Base-by-base conservation (phyloP, 1,284 basidiomycete genomes). In the Papiliotrema nemorosa region DNA sequence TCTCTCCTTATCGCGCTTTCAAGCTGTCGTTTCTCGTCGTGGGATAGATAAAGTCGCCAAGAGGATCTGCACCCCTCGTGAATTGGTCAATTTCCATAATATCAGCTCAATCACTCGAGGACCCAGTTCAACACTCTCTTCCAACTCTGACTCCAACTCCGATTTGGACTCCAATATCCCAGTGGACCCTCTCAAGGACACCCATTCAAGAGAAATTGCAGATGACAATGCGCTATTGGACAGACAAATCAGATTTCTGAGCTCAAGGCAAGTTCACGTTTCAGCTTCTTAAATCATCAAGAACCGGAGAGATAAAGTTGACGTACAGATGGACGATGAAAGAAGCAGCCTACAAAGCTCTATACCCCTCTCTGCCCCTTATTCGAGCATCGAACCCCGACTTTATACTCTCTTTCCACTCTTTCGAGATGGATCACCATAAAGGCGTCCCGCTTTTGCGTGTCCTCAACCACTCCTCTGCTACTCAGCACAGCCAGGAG, bases 281-380 rank as follows among this genome's bases (percentile, higher is more conserved):
- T 14, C 7, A 37, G 35, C 14, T 37, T 18, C n/a, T 12, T 37
- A 7, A 31, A 18, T 37, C 18, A 38, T 37, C 2, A 16, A 33
- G 10, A 9, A 10, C 31, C 31, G 10, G 10, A 33, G 34, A 18
- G 5, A 20, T 20, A 18, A 6, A 6, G n/a, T n/a, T n/a, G n/a
- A n/a, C n/a, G n/a, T n/a, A n/a, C 44, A 90, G 88, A 29, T 91
- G 87, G 87, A 81, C 84, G 40, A 78, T 87, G 31, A 96, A 96
- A 66, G 91, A 94, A 75, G 88, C 91, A 0, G 84, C 86, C 0
- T 93, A 91, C 77, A 94, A 96, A 70, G 88, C 91, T 0, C 65
- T 91, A 49, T 89, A 25, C 20, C 47, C 47, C 21, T 41, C 39
- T 22, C 33, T 49, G 7, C 39, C 38, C 12, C 29, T 42, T 22